phyloP scores from a whole-genome alignment of 2,329 filamentous ascomycete species.

The Colletotrichum neosansevieriae region DNA sequence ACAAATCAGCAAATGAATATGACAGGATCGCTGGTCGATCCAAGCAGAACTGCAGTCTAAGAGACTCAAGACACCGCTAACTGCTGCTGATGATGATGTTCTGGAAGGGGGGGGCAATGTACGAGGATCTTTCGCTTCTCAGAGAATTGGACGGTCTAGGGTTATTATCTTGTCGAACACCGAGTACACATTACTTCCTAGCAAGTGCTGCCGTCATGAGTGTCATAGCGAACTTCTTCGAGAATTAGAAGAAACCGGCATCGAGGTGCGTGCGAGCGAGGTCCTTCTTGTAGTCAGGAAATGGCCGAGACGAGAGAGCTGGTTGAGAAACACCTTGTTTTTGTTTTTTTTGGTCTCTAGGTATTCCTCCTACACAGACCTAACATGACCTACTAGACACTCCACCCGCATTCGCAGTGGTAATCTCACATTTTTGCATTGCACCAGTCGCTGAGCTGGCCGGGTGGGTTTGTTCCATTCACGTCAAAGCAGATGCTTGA shows the following conservation, averaged over 20 bases:
- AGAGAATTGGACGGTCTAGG: constrained; percentile 18
- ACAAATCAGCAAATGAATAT: background rate
- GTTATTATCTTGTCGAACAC: constrained; percentile 27
- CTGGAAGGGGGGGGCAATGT: background rate
- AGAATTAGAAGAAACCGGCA: constrained; percentile 16
- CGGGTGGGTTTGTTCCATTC: constrained; percentile 32
- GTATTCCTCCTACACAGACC: background rate
- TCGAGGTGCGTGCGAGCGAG: constrained; percentile 30
- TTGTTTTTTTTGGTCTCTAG: too few species aligned
- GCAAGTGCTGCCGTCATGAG: constrained; percentile 29
- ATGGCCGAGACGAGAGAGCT: background rate
- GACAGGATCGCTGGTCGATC: background rate
- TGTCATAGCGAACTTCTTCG: constrained; percentile 30
- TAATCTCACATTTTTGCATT: constrained; percentile 22
- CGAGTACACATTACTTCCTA: constrained; percentile 36
- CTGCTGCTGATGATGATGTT: constrained; percentile 1
- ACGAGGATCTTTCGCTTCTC: constrained; percentile 4
- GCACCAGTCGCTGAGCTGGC: constrained; percentile 12
- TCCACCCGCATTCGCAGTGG: constrained; percentile 27
- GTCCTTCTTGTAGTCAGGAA: constrained; percentile 28
- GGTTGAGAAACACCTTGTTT: background rate
- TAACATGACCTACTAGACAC: constrained; percentile 1
- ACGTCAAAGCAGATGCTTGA: constrained; percentile 40
- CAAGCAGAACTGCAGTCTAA: constrained; percentile 11
- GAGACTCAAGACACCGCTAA: background rate